Evolutionary conservation across 345 rosid genomes (phyloP), one percentile per base, ranked within the genome.

Genomic region (Diplotaxis tenuifolia): DNA sequence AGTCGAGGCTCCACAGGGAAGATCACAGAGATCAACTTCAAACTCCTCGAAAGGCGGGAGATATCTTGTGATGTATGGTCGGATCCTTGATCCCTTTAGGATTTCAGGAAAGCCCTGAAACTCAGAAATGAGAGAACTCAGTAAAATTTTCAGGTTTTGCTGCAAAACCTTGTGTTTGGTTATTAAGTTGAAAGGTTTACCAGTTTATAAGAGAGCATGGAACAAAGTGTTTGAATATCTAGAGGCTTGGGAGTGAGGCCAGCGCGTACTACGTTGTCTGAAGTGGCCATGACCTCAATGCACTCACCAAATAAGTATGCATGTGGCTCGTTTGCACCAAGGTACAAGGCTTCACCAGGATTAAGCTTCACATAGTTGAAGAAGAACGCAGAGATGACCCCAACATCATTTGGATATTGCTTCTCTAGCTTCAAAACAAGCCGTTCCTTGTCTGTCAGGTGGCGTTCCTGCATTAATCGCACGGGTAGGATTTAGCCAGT

Each of bases 201-300:
- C 91, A 83, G 97, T 73, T 87, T 92, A 80, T 96, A 92, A 4
- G 99, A 82, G 47, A 96, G 97, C 99, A 96, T 96, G 66, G 99
- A 90, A 71, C 96, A 92, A 23, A 92, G 95, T 31, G 98, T 86
- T 72, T 84, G 87, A 57, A 89, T 76, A 69, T 96, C 99, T 71
- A 91, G 84, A 68, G 82, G 84, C 79, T 96, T 96, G 61, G 98
- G 88, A 66, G 99, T 96, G 72, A 96, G 95, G 68, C 99, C 99
- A 73, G 99, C 99, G 47, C 99, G 87, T 38, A 96, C 98, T 62
- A 92, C 99, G 60, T 92, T 96, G 86, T 96, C 98, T 19, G 99
- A 96, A 52, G 99, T 89, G 16, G 98, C 99, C 99, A 96, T 96
- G 87, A 96, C 90, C 65, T 96, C 99, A 21, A 92, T 45, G 77